Base-by-base conservation (phyloP, 441 rosid genomes). In the Croton setiger region DNA sequence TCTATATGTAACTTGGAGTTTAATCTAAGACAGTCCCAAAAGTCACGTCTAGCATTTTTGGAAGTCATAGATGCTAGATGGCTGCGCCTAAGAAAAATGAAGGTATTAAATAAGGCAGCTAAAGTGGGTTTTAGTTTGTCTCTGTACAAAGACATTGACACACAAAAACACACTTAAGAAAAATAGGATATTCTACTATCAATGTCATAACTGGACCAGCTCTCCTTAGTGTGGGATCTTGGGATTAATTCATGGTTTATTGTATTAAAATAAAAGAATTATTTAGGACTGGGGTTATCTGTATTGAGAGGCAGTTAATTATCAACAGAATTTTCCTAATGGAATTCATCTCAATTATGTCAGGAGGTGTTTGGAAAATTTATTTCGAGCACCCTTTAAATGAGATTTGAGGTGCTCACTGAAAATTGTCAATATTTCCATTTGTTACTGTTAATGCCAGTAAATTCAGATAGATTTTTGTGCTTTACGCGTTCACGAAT, bases 1-100 rank as follows among this genome's bases (percentile, higher is more conserved):
- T 55, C 5, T 43, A 44, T 20, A 67, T 27, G 37, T 41, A 17
- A 39, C 4, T 67, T 67, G 54, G 52, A 67, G 21, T 43, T 43
- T 67, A 14, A 57, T 13, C 15, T 36, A 0, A 35, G 57, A 13
- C n/a, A 44, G 45, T 59, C 23, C 64, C 57, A 52, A 43, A 56
- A 56, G 31, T 31, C 15, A 41, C 4, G 33, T 36, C 44, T 23
- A 67, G 17, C 44, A 57, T 27, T 27, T 44, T 57, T 12, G 20
- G 45, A 41, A 68, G 33, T 1, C n/a, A 7, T 13, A 10, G 57
- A 44, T 44, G 14, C 44, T 57, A 7, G 17, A n/a, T 41, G 55
- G 13, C 0, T 7, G 43, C 9, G 27, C n/a, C 51, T 27, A 1
- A 10, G 45, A 4, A 56, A 39, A 43, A 56, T 56, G 37, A 51